Conservation (phyloP, 176 grass and related monocot genomes). For the Tillandsia leiboldiana region DNA sequence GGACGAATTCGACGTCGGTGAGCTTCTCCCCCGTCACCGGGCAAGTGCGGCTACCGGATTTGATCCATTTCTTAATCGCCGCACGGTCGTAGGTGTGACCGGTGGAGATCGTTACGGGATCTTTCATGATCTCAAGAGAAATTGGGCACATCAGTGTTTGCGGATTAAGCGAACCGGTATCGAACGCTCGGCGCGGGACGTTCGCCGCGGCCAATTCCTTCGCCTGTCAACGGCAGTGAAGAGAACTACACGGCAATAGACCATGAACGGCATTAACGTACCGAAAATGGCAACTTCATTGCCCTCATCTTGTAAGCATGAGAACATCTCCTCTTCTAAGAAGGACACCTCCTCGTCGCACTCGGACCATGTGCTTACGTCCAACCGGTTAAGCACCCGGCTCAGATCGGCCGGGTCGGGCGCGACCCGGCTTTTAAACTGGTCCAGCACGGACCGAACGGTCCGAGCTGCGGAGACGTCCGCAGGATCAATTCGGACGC, state of each 20-base stretch:
- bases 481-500: constrained; percentile 16
- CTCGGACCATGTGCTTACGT: constrained; percentile 51
- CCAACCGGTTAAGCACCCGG: constrained; percentile 45
- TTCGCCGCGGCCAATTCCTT: not conserved
- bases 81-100: constrained; percentile 86
- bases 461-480: constrained; percentile 34
- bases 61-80: constrained; percentile 71
- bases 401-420: constrained; percentile 34
- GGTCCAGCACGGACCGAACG: constrained; percentile 46
- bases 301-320: not conserved
- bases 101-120: constrained; percentile 69
- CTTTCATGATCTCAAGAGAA: constrained; percentile 75
- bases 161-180: constrained; percentile 29
- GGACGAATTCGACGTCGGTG: constrained; percentile 35
- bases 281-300: constrained; percentile 31
- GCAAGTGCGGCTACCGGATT: constrained; percentile 35
- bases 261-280: constrained; percentile 44
- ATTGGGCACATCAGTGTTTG: constrained; percentile 70
- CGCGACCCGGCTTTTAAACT: constrained; percentile 46
- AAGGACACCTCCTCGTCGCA: constrained; percentile 57
- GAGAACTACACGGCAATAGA: constrained; percentile 70
- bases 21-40: constrained; percentile 78
- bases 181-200: constrained; percentile 21
- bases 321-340: constrained; percentile 35
- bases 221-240: constrained; percentile 39